phyloP scores from a whole-genome alignment of 345 rosid genomes.

The Ailanthus altissimus region DNA sequence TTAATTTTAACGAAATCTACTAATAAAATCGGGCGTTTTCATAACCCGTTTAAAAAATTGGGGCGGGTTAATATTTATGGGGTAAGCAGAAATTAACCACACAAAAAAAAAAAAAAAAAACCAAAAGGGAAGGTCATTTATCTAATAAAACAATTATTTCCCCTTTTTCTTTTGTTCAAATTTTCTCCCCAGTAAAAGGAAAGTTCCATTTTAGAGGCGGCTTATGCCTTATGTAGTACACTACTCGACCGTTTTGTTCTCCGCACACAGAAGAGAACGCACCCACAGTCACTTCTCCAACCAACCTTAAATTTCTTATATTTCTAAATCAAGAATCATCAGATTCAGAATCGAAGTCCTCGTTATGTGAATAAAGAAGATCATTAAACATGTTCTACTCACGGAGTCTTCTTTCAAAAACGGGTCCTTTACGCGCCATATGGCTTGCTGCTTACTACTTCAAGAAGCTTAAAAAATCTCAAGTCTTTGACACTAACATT shows the following conservation, averaged over 20 bases:
- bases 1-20: too few relatives aligned
- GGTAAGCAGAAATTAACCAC: too few relatives aligned
- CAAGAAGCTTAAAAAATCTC: conserved; percentile 73
- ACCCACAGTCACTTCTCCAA: too few relatives aligned
- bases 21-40: too few relatives aligned
- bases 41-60: too few relatives aligned
- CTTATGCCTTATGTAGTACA: background rate
- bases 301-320: background rate
- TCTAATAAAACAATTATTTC: too few relatives aligned
- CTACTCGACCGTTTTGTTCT: conserved; percentile 11
- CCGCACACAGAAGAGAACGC: too few relatives aligned
- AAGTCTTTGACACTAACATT: conserved; percentile 66
- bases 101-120: too few relatives aligned
- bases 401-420: conserved; percentile 51
- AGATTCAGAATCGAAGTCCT: background rate
- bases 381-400: conserved; percentile 55
- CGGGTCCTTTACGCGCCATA: conserved; percentile 67
- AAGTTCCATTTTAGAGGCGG: background rate
- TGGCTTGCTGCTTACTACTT: conserved; percentile 88
- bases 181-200: background rate
- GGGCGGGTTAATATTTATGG: too few relatives aligned
- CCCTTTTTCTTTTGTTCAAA: background rate
- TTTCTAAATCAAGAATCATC: background rate
- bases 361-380: background rate
- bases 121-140: too few relatives aligned